Evolutionary conservation across 352 stramenopile genomes (phyloP), one percentile per base, ranked within the genome.

Genomic region (Phytophthora uliginosa): DNA sequence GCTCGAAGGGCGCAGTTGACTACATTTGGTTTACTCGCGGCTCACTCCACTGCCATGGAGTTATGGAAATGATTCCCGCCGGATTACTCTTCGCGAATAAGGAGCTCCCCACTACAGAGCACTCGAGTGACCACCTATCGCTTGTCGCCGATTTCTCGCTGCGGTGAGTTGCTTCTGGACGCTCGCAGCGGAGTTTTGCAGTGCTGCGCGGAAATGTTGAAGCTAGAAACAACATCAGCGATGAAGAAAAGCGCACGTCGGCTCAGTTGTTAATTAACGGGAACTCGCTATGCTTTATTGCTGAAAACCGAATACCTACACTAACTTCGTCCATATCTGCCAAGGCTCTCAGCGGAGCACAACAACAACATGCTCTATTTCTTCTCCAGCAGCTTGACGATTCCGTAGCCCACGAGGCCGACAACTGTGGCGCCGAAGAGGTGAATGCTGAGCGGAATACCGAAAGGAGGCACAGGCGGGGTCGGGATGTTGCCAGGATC

Each of bases 401-500:
- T 77, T 48, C 87, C 89, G 63, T 87, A 94, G 66, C 86, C 85
- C 22, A 92, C 68, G 38, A 86, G 73, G 15, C 83, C 89, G 20
- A 93, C 63, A 4, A 92, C 64, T 26, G 84, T 73, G 18, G 71
- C 80, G 52, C 82, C 82, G 34, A 84, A 57, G 48, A 93, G 58
- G 76, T 88, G 88, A 73, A 96, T 77, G 64, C 78, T 80, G 57
- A 94, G 67, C 36, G 89, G 89, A 58, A 94, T 84, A 40, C 82
- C 75, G 66, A 95, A 96, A 64, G 86, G 72, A 64, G 89, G 88
- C 56, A 95, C 89, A 20, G 85, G 40, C 8, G 89, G 89, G 52
- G 89, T 77, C 15, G 88, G 71, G 42, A 96, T 85, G 76, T 96
- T 96, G 71, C 81, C 89, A 12, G 88, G 88, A 82, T 96, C 89